phyloP scores from a whole-genome alignment of 2,329 filamentous ascomycete genomes.

The Pyricularia sp. region DNA sequence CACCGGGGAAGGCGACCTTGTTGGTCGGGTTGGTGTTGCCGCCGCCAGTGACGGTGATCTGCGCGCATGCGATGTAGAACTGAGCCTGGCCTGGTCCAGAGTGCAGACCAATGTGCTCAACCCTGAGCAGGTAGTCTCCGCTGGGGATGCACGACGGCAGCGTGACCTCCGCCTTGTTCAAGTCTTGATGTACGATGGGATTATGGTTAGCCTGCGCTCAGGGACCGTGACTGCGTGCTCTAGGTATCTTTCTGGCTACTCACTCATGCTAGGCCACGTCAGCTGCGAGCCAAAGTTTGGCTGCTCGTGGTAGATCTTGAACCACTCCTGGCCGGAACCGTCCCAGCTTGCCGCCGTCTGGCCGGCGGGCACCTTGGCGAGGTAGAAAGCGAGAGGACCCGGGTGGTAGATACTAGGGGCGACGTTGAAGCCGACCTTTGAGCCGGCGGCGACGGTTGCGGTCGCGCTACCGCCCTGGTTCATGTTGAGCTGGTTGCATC shows the following conservation, averaged over 20 bases:
- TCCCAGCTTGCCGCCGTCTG: conserved; percentile 22
- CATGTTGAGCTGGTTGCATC: conserved; percentile 17
- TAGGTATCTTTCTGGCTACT: not conserved
- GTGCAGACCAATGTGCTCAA: conserved; percentile 21
- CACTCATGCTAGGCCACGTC: conserved; percentile 12
- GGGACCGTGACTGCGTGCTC: too few relatives aligned
- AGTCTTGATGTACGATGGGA: not conserved
- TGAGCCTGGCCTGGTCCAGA: conserved; percentile 16
- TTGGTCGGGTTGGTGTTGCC: conserved; percentile 11
- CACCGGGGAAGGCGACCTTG: conserved; percentile 14
- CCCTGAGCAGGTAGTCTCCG: conserved; percentile 21
- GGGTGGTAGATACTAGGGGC: conserved; percentile 27
- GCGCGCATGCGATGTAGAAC: conserved; percentile 18
- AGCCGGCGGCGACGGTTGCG: conserved; percentile 26
- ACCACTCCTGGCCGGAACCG: conserved; percentile 24
- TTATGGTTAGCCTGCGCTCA: not conserved
- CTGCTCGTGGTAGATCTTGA: conserved; percentile 27
- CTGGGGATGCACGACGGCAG: conserved; percentile 18
- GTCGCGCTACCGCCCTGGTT: conserved; percentile 18
- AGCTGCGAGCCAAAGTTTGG: conserved; percentile 14
- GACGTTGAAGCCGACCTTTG: conserved; percentile 27
- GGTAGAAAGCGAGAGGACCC: conserved; percentile 25
- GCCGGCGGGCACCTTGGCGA: conserved; percentile 25
- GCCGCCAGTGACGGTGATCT: conserved; percentile 17
- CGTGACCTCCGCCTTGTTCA: conserved; percentile 11